Conservation (phyloP, 2,329 filamentous ascomycete species). For the Drechslerella dactyloides region DNA sequence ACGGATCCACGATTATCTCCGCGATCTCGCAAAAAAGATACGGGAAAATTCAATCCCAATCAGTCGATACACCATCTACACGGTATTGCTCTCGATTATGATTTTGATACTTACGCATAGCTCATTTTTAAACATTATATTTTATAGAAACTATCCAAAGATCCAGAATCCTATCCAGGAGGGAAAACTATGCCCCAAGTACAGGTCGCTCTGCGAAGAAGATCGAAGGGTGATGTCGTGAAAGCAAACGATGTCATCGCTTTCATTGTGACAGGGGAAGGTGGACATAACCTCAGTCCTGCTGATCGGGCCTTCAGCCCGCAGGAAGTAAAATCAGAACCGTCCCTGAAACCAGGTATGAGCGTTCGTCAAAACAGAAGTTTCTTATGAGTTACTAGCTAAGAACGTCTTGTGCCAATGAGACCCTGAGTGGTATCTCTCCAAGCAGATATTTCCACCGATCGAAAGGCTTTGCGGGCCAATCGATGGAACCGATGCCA, state of each 20-base stretch:
- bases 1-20: constrained; percentile 90
- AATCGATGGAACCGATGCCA: constrained; percentile 88
- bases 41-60: constrained; percentile 75
- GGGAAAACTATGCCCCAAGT: constrained; percentile 95
- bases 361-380: not conserved
- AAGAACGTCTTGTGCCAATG: not conserved
- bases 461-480: constrained; percentile 97
- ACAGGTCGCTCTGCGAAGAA: constrained; percentile 87
- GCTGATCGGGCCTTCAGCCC: constrained; percentile 89
- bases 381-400: not conserved
- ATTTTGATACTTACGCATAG: constrained; percentile 5
- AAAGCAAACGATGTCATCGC: constrained; percentile 95
- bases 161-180: constrained; percentile 91
- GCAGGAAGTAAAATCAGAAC: constrained; percentile 81
- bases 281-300: constrained; percentile 65
- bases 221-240: constrained; percentile 83
- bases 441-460: constrained; percentile 97
- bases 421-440: constrained; percentile 96
- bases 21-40: constrained; percentile 85
- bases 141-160: constrained; percentile 80
- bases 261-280: constrained; percentile 82
- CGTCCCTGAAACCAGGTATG: constrained; percentile 69
- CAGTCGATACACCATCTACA: constrained; percentile 96
- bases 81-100: constrained; percentile 60
- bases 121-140: constrained; percentile 53